Percentiles rank a stretch among this genome's conserved stretches.
These are phyloP conservation scores for Monilinia fructicola DNA, from an alignment of 2,329 filamentous ascomycete genomes.

Conservation along the genomic window DNA sequence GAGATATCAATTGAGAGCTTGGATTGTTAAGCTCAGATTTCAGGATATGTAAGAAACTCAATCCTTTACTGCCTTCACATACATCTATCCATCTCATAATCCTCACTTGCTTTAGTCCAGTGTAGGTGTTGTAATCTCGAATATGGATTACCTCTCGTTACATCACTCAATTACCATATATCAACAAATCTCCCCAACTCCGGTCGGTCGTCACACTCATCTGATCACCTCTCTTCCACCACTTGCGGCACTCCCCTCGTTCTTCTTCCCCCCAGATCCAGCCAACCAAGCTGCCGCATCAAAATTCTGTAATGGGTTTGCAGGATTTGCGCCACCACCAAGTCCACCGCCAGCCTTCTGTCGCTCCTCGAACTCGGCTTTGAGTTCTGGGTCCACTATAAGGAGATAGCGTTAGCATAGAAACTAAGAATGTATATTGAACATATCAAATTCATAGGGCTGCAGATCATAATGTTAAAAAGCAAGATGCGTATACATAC, in stretches of 20 bases:
- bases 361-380: conserved; percentile 87
- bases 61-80: neutral
- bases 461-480: neutral
- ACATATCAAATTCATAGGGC: neutral
- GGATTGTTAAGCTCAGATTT: neutral
- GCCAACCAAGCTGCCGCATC: conserved; percentile 70
- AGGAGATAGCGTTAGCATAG: conserved; percentile 21
- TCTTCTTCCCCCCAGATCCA: conserved; percentile 45
- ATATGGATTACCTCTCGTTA: neutral
- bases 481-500: conserved; percentile 54
- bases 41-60: neutral
- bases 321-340: conserved; percentile 49
- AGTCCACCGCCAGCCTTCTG: conserved; percentile 58
- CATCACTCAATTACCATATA: neutral
- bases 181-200: neutral
- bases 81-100: neutral
- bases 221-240: conserved; percentile 33
- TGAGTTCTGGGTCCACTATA: conserved; percentile 93
- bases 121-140: neutral
- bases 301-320: conserved; percentile 57
- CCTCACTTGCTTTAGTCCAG: neutral
- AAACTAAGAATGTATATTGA: conserved; percentile 4
- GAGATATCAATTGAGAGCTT: neutral
- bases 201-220: conserved; percentile 16
- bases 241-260: conserved; percentile 21